A percentile compares a stretch with the other conserved stretches of the same genome.
phyloP scores from a whole-genome alignment of 2,329 filamentous ascomycete genomes.

The Neocucurbitaria cava region DNA sequence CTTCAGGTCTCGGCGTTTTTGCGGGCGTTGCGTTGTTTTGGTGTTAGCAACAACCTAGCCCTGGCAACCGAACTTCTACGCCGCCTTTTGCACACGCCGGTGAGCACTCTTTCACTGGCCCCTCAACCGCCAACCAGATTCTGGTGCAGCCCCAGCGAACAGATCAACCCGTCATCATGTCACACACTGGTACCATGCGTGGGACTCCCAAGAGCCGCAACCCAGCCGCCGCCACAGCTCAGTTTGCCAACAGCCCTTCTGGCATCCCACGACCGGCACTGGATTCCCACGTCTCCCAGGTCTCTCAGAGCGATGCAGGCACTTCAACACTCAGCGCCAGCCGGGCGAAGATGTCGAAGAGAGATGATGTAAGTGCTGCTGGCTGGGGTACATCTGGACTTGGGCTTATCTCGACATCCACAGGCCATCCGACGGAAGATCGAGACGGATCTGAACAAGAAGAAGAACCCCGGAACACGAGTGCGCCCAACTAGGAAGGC shows the following conservation, averaged over 20 bases:
- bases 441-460: conserved; percentile 97
- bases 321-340: conserved; percentile 84
- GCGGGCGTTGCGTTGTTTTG: conserved; percentile 30
- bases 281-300: conserved; percentile 59
- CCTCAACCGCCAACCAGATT: conserved; percentile 28
- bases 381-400: neutral
- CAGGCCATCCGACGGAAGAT: conserved; percentile 97
- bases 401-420: conserved; percentile 22
- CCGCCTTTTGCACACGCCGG: conserved; percentile 22
- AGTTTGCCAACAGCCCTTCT: conserved; percentile 70
- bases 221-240: conserved; percentile 56
- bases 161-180: conserved; percentile 56
- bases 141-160: conserved; percentile 24
- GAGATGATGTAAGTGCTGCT: conserved; percentile 82
- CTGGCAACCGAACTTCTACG: conserved; percentile 32
- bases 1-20: conserved; percentile 18
- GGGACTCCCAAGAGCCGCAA: conserved; percentile 73
- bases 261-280: conserved; percentile 76
- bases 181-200: conserved; percentile 69
- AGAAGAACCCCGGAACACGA: conserved; percentile 81
- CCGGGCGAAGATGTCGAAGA: conserved; percentile 93
- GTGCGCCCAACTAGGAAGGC: conserved; percentile 89
- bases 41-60: conserved; percentile 18
- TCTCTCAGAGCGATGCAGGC: conserved; percentile 64
- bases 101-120: conserved; percentile 25